Evolutionary conservation across 345 rosid genomes (phyloP).

Genomic region (Salix dunnii): DNA sequence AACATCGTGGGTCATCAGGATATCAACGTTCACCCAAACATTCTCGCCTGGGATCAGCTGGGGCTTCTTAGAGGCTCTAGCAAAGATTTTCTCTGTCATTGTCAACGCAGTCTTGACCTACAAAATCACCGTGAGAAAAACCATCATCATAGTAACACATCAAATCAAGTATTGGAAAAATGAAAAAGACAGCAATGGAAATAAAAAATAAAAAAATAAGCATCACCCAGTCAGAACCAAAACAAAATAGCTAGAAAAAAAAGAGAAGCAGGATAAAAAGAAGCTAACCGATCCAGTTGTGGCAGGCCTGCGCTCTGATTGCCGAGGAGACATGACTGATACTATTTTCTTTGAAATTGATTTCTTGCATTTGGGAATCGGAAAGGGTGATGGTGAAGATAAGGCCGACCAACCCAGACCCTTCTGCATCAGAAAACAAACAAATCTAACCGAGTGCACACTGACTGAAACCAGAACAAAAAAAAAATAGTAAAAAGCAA

Average conservation of each 20-base stretch:
- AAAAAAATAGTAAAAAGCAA: neutral
- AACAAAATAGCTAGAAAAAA: neutral
- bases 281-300: constrained; percentile 60
- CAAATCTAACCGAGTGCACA: neutral
- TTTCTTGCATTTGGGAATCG: constrained; percentile 49
- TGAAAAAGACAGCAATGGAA: neutral
- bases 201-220: neutral
- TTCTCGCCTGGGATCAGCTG: constrained; percentile 84
- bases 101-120: constrained; percentile 96
- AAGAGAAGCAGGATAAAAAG: neutral
- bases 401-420: constrained; percentile 50
- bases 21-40: constrained; percentile 87
- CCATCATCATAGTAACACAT: neutral
- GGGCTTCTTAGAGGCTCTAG: constrained; percentile 73
- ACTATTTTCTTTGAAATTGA: constrained; percentile 55
- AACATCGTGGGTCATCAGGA: constrained; percentile 96
- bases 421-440: constrained; percentile 26
- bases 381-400: constrained; percentile 28
- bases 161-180: neutral
- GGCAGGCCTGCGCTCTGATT: constrained; percentile 65
- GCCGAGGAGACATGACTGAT: constrained; percentile 77
- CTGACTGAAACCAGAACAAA: too few relatives aligned
- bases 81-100: constrained; percentile 91
- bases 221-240: neutral
- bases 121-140: neutral